Evolutionary conservation across 2,329 filamentous ascomycete genomes (phyloP).

Genomic region (Cladophialophora immunda): DNA sequence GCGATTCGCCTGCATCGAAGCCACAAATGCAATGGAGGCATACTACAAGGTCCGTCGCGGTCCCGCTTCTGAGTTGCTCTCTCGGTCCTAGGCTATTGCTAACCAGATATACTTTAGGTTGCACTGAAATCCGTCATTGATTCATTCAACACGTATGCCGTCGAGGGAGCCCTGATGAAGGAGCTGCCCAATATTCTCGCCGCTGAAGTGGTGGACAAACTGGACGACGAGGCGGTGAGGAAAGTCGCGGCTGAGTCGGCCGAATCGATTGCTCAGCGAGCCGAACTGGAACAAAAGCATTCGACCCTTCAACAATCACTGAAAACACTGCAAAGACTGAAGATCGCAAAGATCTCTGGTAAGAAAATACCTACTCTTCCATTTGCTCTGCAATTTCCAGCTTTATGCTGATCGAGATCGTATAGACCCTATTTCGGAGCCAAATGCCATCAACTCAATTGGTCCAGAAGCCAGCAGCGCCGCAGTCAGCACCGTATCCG

Average conservation of each 20-base stretch:
- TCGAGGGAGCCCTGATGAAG: slow-evolving; percentile 58
- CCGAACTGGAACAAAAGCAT: slow-evolving; percentile 40
- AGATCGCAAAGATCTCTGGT: neutral
- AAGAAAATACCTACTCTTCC: neutral
- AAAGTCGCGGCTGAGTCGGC: slow-evolving; percentile 50
- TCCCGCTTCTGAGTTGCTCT: too few species aligned
- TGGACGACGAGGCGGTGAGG: slow-evolving; percentile 45
- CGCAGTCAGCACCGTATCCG: too few species aligned
- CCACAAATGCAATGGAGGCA: slow-evolving; percentile 52
- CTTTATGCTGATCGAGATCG: neutral
- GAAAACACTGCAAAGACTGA: slow-evolving; percentile 6
- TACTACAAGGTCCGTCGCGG: slow-evolving; percentile 53
- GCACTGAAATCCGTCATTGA: slow-evolving; percentile 57
- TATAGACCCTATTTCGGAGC: neutral
- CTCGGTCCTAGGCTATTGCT: neutral
- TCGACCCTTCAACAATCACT: slow-evolving; percentile 45
- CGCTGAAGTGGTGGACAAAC: slow-evolving; percentile 46
- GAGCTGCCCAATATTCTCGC: slow-evolving; percentile 55
- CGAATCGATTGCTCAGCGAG: slow-evolving; percentile 28
- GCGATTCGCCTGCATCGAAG: slow-evolving; percentile 49
- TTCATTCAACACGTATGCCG: slow-evolving; percentile 58
- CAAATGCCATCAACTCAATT: neutral
- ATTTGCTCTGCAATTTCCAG: neutral
- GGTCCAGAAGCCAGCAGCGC: neutral
- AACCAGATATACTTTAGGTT: slow-evolving; percentile 45